phyloP scores from a whole-genome alignment of 768 basidiomycete species.

The Pleurotus pulmonarius region DNA sequence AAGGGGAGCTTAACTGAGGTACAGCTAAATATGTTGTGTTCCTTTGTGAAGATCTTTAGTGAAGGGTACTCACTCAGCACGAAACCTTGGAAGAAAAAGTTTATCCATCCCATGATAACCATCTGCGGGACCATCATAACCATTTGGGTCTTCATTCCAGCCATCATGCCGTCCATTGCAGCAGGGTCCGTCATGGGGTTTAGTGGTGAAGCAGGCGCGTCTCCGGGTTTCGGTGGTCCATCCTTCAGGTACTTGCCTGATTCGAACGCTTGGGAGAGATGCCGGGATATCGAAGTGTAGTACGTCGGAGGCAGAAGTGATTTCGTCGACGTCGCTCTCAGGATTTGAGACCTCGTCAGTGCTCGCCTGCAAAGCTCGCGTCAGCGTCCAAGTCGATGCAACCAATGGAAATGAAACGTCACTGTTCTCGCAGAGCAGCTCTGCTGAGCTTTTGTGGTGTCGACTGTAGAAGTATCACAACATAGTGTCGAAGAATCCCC shows the following conservation, averaged over 20 bases:
- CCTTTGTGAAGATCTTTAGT: too few species aligned
- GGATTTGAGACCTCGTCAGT: slow-evolving; percentile 76
- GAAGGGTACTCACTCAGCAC: slow-evolving; percentile 76
- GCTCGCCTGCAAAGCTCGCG: slow-evolving; percentile 49
- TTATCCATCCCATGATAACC: slow-evolving; percentile 99
- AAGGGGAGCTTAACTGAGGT: slow-evolving; percentile 89
- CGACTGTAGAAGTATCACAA: slow-evolving; percentile 80
- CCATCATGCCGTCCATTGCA: slow-evolving; percentile 98
- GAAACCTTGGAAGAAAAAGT: slow-evolving; percentile 99
- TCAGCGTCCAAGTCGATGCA: too few species aligned
- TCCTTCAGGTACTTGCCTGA: slow-evolving; percentile 86
- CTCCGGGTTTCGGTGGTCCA: slow-evolving; percentile 61
- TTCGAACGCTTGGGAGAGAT: slow-evolving; percentile 68
- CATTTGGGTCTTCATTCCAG: slow-evolving; percentile 98
- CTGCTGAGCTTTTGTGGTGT: slow-evolving; percentile 77
- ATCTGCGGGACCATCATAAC: slow-evolving; percentile 99
- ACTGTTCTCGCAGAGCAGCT: slow-evolving; percentile 91
- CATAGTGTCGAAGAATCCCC: slow-evolving; percentile 89
- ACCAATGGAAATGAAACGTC: slow-evolving; percentile 20
- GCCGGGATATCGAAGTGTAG: slow-evolving; percentile 73
- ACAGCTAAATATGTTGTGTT: too few species aligned
- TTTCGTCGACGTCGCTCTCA: slow-evolving; percentile 74
- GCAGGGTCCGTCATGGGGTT: slow-evolving; percentile 88
- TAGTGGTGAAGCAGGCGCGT: slow-evolving; percentile 54
- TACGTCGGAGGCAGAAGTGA: slow-evolving; percentile 76